Conservation (phyloP, 2,329 filamentous ascomycete genomes). For the Rhexocercosporidium sp. region DNA sequence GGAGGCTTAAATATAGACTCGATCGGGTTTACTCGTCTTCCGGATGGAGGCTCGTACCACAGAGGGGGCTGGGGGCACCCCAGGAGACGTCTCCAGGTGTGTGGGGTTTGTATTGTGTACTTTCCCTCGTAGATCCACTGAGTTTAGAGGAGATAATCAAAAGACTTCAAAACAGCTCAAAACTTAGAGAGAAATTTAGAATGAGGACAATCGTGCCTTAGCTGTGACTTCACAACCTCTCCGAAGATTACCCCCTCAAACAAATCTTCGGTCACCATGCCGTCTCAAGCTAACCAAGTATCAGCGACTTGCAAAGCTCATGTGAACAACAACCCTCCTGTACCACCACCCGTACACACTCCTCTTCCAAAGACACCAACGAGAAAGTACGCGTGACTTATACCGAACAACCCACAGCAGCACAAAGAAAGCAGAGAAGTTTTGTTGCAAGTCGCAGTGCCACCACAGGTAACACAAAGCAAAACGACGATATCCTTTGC, state of each 20-base stretch:
- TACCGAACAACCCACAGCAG: not conserved
- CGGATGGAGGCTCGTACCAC: not conserved
- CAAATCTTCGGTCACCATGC: not conserved
- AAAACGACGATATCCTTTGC: not conserved
- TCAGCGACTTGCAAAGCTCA: not conserved
- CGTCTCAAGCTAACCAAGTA: not conserved
- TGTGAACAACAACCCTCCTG: not conserved
- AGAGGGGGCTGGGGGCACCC: not conserved
- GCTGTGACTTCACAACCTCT: not conserved
- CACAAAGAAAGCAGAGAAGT: not conserved
- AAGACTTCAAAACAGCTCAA: not conserved
- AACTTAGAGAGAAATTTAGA: not conserved
- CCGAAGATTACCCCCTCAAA: not conserved
- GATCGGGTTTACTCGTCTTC: not conserved
- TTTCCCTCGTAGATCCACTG: not conserved
- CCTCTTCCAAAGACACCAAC: not conserved
- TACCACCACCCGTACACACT: not conserved
- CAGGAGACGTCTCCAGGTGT: not conserved
- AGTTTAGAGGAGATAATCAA: not conserved
- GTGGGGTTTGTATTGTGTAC: not conserved
- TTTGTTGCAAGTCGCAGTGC: conserved; percentile 31
- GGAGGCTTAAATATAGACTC: not conserved
- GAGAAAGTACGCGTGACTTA: not conserved
- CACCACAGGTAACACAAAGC: conserved; percentile 3
- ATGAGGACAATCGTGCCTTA: not conserved